These are phyloP conservation scores for Exophiala spinifera DNA, from an alignment of 2,329 filamentous ascomycete species.

Conservation along the genomic window DNA sequence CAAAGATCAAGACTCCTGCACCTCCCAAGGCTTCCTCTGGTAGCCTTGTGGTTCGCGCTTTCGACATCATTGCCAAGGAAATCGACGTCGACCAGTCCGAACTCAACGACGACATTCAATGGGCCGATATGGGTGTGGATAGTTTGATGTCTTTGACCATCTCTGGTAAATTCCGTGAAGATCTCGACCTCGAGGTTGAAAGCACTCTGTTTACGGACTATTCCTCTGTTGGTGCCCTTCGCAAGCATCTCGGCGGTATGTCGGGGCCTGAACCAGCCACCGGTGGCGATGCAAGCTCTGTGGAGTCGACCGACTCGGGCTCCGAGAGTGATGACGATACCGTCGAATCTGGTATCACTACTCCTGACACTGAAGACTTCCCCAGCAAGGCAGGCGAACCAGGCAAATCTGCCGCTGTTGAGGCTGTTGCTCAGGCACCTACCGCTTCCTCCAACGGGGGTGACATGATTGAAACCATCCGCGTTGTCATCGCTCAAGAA, in stretches of 20 bases:
- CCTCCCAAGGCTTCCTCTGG: conserved; percentile 31
- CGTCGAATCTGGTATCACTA: conserved; percentile 31
- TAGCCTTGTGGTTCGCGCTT: conserved; percentile 35
- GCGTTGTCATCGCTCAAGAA: conserved; percentile 42
- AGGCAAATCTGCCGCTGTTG: conserved; percentile 30
- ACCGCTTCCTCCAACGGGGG: conserved; percentile 36
- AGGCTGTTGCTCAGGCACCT: conserved; percentile 33
- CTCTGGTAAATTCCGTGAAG: conserved; percentile 60
- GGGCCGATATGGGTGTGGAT: conserved; percentile 61
- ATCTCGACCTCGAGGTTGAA: conserved; percentile 57
- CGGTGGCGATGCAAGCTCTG: conserved; percentile 32
- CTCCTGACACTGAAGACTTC: conserved; percentile 31
- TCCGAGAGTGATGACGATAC: conserved; percentile 29
- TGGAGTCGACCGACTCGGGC: conserved; percentile 27
- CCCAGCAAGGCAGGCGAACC: conserved; percentile 22
- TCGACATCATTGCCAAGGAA: conserved; percentile 42
- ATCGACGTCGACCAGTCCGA: conserved; percentile 58
- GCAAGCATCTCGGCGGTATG: conserved; percentile 49
- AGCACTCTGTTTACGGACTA: conserved; percentile 60
- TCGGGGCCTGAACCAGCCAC: conserved; percentile 16
- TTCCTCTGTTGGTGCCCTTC: conserved; percentile 59
- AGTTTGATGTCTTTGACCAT: conserved; percentile 61
- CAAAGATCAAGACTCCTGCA: conserved; percentile 32
- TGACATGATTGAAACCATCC: conserved; percentile 40
- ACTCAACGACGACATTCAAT: conserved; percentile 58